Evolutionary conservation across 2,329 filamentous ascomycete genomes (phyloP), one percentile per base, ranked within the genome.

Genomic region (Apiospora sp.): DNA sequence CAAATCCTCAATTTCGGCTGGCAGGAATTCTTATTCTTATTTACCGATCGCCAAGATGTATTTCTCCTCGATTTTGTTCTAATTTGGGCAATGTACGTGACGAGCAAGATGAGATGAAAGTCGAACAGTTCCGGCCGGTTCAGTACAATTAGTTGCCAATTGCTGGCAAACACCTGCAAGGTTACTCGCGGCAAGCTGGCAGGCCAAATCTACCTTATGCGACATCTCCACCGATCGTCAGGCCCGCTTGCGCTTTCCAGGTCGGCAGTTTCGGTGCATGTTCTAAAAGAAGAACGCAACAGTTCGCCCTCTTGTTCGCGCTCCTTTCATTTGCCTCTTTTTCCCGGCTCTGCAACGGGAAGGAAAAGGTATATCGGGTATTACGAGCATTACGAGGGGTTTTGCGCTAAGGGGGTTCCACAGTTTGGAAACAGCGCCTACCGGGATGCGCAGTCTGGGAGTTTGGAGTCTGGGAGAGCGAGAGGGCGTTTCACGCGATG

Each of bases 1-100:
- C 30, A 34, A 61, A n/a, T 7, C 54, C 54, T n/a, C 19, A 41
- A 64, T 34, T 41, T 64, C 22, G 22, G 58, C 22, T 64, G 30
- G n/a, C 34, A 37, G n/a, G 58, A 64, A n/a, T n/a, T 64, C 58
- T 41, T 64, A 61, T 61, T 61, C 54, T 61, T 61, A 37, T 61
- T 34, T 58, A 64, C 1, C 37, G 8, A 64, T 41, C 13, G 19
- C 34, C 34, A 41, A 41, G 22, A 10, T 41, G 34, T 19, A 14
- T 1, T 22, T 10, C 7, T 10, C 8, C 16, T 37, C 37, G 37
- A 16, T 8, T 61, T 6, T 48, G 16, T 48, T 37, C 16, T 22
- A 61, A 12, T n/a, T 49, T n/a, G n/a, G n/a, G 48, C n/a, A 24
- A 12, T 24, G 10, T 34, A 19, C 6, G 30, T 22, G 30, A 34